Evolutionary conservation across 441 rosid species (phyloP), one percentile per base, ranked within the genome.

Genomic region (Populus trichocarpa): DNA sequence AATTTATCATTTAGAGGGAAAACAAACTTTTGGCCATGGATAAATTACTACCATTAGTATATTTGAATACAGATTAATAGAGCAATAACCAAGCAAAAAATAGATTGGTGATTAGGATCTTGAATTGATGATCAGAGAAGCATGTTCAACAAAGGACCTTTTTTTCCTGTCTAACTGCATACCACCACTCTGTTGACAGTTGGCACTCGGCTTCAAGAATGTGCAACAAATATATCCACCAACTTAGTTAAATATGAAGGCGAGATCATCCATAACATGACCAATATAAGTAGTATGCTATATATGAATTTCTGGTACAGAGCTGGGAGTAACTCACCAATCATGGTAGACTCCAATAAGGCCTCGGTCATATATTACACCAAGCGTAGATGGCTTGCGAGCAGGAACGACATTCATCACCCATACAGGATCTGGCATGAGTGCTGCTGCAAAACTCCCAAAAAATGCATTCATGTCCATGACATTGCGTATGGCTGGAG

Each of bases 391-490:
- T 63, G 90, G 91, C 84, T 91, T 94, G 69, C 89, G 86, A 87
- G 95, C 89, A 81, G 99, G 97, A 84, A 94, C 89, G 64, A 90
- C 95, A 88, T 94, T 96, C 98, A 94, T 92, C 81, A 93, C 96
- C 98, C 98, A 96, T 76, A 93, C 89, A 79, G 96, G 90, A 77
- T 94, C 97, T 79, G 93, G 86, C 68, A 77, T 69, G 70, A 94
- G 87, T 42, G 98, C 90, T 64, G 98, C 98, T 0, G 98, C 96
- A 87, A 96, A 94, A 78, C 99, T 96, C 68, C 99, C 99, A 25
- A 94, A 90, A 85, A 96, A 85, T 26, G 98, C 93, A 78, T 92
- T 94, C 99, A 96, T 93, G 79, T 96, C 99, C 97, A 96, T 89
- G 80, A 91, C 80, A 78, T 96, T 96, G 81, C 97, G 93, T 50